These are phyloP conservation scores for Ophiostoma piceae DNA, from an alignment of 2,329 filamentous ascomycete species.

Conservation along the genomic window DNA sequence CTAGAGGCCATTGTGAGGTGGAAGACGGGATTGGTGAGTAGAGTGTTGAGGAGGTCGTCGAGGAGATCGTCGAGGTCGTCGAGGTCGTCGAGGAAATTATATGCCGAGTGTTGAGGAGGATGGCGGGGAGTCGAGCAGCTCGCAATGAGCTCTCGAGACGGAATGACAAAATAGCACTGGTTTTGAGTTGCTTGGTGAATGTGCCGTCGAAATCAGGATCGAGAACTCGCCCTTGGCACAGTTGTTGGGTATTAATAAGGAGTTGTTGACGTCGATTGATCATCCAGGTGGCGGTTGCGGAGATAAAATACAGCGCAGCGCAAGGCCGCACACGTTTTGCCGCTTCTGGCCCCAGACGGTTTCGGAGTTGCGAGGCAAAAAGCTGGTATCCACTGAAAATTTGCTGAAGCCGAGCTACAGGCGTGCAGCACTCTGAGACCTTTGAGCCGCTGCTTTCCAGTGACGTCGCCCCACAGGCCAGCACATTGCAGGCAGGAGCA, in stretches of 20 bases:
- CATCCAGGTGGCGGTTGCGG: constrained; percentile 7
- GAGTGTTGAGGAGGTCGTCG: neutral
- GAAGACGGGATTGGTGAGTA: neutral
- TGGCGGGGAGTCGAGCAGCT: constrained; percentile 14
- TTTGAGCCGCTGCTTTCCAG: neutral
- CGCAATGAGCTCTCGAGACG: constrained; percentile 20
- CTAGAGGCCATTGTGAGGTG: constrained; percentile 20
- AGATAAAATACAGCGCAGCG: constrained; percentile 9
- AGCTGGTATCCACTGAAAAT: neutral
- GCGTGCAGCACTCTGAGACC: neutral
- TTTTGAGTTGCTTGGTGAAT: neutral
- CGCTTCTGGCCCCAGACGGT: constrained; percentile 1
- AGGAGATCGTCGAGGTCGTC: neutral
- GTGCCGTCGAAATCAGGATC: neutral
- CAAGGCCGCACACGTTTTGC: neutral
- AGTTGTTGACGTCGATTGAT: neutral
- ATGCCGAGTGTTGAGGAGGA: constrained; percentile 7
- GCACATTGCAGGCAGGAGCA: neutral
- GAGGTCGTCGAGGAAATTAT: neutral
- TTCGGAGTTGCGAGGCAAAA: constrained; percentile 13
- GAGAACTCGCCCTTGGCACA: neutral
- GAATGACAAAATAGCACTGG: constrained; percentile 1
- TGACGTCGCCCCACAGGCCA: constrained; percentile 11
- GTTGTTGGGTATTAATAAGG: neutral
- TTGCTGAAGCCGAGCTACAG: neutral